A percentile compares a stretch with the other conserved stretches of the same genome.
Evolutionary conservation across 177 flowering plant species (phyloP).

Genomic region (Vitis hybrid): DNA sequence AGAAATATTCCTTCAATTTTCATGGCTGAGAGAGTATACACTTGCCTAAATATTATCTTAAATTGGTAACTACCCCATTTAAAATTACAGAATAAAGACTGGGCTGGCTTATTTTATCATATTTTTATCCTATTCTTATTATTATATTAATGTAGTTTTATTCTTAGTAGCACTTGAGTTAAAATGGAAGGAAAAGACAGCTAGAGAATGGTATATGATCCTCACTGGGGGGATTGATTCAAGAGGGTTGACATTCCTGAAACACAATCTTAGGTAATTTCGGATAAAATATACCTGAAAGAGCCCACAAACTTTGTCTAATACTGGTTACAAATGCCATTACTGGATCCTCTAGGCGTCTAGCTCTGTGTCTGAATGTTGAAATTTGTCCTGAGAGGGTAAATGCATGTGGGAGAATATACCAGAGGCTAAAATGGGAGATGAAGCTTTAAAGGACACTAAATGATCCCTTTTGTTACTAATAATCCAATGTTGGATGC

Average conservation of each 20-base stretch:
- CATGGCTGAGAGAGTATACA: slow-evolving; percentile 9
- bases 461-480: too few species aligned
- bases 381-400: too few species aligned
- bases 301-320: background rate
- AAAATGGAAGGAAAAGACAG: background rate
- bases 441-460: too few species aligned
- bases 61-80: background rate
- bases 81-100: background rate
- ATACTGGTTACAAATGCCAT: background rate
- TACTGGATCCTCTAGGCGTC: too few species aligned
- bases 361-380: too few species aligned
- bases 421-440: background rate
- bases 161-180: background rate
- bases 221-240: background rate
- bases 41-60: background rate
- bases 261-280: background rate
- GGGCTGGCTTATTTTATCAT: background rate
- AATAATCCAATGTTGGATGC: too few species aligned
- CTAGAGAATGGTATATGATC: background rate
- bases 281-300: background rate
- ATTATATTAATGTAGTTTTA: background rate
- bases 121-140: too few species aligned
- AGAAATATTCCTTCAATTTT: slow-evolving; percentile 4
- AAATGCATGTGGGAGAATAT: too few species aligned
- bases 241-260: background rate